Conservation (phyloP, 129 eudicot species). For the Tagetes erecta region DNA sequence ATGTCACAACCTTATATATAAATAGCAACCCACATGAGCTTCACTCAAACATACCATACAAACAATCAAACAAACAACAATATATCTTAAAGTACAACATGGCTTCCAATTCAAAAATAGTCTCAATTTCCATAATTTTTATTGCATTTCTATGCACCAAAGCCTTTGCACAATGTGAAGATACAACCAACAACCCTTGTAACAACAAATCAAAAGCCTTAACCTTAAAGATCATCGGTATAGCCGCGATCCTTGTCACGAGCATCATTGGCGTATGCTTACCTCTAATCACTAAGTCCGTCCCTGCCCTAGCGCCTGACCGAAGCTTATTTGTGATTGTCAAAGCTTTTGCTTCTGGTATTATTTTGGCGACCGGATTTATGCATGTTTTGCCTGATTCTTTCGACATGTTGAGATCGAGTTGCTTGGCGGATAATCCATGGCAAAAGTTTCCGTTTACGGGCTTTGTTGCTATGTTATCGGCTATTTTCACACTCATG, state of each 20-base stretch:
- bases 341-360: conserved; percentile 26
- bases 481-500: conserved; percentile 22
- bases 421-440: conserved; percentile 21
- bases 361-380: conserved; percentile 24
- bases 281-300: conserved; percentile 17
- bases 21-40: conserved; percentile 6
- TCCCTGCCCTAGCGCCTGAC: conserved; percentile 16
- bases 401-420: conserved; percentile 28
- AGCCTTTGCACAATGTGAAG: conserved; percentile 31
- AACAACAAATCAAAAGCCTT: conserved; percentile 25
- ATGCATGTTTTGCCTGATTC: conserved; percentile 25
- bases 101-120: conserved; percentile 5
- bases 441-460: conserved; percentile 28
- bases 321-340: conserved; percentile 20
- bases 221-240: conserved; percentile 17
- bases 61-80: not conserved
- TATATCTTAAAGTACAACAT: not conserved
- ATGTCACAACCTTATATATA: conserved; percentile 1
- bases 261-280: conserved; percentile 22
- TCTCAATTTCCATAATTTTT: not conserved
- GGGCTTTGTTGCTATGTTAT: conserved; percentile 27
- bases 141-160: conserved; percentile 18
- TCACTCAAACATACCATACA: conserved; percentile 3
- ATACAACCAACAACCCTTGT: conserved; percentile 22
- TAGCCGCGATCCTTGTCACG: conserved; percentile 4